Percentiles rank a stretch among this genome's conserved stretches.
Evolutionary conservation across 345 rosid species (phyloP).

Genomic region (Nephelium lappaceum): DNA sequence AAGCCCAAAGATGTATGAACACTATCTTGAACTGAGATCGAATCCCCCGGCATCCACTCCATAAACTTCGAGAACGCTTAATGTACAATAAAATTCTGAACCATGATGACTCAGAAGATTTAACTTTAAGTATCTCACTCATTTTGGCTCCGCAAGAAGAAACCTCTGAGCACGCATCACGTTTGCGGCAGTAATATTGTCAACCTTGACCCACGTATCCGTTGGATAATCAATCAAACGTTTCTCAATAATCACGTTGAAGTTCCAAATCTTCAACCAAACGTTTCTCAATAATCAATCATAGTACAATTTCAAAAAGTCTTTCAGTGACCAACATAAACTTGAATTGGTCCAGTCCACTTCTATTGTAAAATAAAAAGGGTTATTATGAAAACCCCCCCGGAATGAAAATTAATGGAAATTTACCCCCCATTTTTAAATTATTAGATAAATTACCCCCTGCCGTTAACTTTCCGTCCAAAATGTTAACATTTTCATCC

Average conservation of each 20-base stretch:
- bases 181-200: constrained; percentile 85
- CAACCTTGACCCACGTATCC: constrained; percentile 77
- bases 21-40: constrained; percentile 65
- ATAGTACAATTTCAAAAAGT: too few relatives aligned
- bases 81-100: constrained; percentile 90
- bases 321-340: too few relatives aligned
- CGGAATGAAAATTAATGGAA: too few relatives aligned
- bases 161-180: constrained; percentile 75
- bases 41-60: constrained; percentile 98
- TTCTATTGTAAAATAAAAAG: too few relatives aligned
- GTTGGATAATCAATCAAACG: constrained; percentile 58
- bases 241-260: constrained; percentile 48
- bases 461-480: too few relatives aligned
- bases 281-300: too few relatives aligned
- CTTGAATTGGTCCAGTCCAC: too few relatives aligned
- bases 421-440: too few relatives aligned
- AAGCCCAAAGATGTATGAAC: too few relatives aligned
- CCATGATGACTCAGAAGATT: constrained; percentile 78
- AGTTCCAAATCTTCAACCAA: constrained; percentile 62
- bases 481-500: too few relatives aligned
- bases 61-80: constrained; percentile 77
- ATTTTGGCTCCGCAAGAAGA: constrained; percentile 67
- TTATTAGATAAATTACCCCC: too few relatives aligned
- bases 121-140: constrained; percentile 86
- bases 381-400: too few relatives aligned